Evolutionary conservation across 805 yeast species (phyloP).

Genomic region (Wickerhamomyces silvicola): DNA sequence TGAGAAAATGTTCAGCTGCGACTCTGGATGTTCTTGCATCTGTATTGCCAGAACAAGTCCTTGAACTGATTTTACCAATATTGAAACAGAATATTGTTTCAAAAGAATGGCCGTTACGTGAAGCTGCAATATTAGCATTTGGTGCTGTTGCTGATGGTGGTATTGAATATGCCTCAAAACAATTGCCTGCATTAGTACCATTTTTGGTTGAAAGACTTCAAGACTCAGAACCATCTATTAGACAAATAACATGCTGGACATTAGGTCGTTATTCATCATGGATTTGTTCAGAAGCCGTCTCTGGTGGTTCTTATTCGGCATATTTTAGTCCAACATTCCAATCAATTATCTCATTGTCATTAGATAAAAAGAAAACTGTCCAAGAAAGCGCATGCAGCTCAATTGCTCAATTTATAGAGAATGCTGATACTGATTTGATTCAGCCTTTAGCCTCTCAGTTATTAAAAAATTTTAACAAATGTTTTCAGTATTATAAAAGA

Average conservation of each 20-base stretch:
- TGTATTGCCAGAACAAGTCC: conserved; percentile 58
- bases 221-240: conserved; percentile 75
- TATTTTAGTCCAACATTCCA: conserved; percentile 75
- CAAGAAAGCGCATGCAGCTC: conserved; percentile 93
- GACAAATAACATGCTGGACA: conserved; percentile 96
- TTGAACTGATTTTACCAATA: conserved; percentile 64
- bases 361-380: conserved; percentile 86
- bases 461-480: conserved; percentile 60
- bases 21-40: conserved; percentile 78
- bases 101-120: conserved; percentile 81
- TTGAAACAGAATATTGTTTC: conserved; percentile 66
- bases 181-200: conserved; percentile 77
- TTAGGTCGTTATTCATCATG: conserved; percentile 77
- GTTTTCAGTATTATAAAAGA: conserved; percentile 74
- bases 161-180: conserved; percentile 58
- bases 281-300: conserved; percentile 66
- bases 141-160: conserved; percentile 96
- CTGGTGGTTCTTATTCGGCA: conserved; percentile 54
- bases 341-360: conserved; percentile 64
- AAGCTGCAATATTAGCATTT: conserved; percentile 87
- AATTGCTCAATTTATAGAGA: conserved; percentile 76
- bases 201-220: conserved; percentile 72
- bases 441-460: conserved; percentile 56
- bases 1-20: conserved; percentile 92
- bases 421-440: conserved; percentile 56